Evolutionary conservation across 75 land plant genomes (phyloP), one percentile per base, ranked within the genome.

Genomic region (Azolla pinnata): DNA sequence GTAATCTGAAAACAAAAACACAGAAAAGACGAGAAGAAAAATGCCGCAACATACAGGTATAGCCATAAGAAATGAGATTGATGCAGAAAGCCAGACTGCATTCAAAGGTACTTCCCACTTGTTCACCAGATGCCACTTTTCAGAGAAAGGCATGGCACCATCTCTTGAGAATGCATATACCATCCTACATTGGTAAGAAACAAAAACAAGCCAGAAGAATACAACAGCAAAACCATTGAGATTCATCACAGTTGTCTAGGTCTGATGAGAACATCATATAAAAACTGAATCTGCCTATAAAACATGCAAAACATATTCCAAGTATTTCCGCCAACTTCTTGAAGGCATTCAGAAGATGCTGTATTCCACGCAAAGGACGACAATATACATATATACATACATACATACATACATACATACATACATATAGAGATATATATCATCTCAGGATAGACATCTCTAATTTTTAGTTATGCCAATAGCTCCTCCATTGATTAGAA

Each of bases 111-210:
- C 79, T 29, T 90, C 97, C 19, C 67, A 72, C 44, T 61, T 79
- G 68, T 90, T 84, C 57, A 90, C 97, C 77, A 57, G 69, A 65
- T 84, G 88, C 91, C 83, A 90, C 17, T 81, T 7, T 0, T 63
- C 24, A 9, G 97, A 90, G 23, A 81, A 70, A 21, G 93, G 97
- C 81, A 90, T 77, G 23, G 93, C 97, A n/a, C 85, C 93, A 79
- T 90, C 97, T 68, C 97, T 83, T 18, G 97, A 87, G 61, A 90
- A 90, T 45, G 93, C 97, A 68, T 81, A 90, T 19, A 79, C 82
- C 97, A 84, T 87, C 79, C 97, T 90, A 64, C 29, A 33, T 38
- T 24, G 19, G 5, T 23, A 8, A 64, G 48, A 24, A 20, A 57
- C 30, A 29, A 48, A 28, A 8, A 29, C 96, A 83, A 83, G 12